These are phyloP conservation scores for Podaxis mareebaensis DNA, from an alignment of 768 basidiomycete species.

Conservation along the genomic window DNA sequence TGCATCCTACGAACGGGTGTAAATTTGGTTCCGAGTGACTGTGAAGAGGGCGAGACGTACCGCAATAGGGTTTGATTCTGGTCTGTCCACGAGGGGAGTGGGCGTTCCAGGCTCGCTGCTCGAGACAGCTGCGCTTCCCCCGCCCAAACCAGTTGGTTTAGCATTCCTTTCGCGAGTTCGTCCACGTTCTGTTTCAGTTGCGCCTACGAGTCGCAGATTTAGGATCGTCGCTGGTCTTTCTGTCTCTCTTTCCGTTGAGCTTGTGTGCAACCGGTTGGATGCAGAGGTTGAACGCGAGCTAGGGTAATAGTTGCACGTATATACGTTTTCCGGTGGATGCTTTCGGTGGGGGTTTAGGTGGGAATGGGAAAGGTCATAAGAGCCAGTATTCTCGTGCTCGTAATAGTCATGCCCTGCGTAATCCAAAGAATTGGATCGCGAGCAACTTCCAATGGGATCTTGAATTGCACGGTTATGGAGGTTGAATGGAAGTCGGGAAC, in stretches of 20 bases:
- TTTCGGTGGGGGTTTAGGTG: conserved; percentile 9
- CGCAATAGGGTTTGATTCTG: neutral
- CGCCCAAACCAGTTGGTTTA: conserved; percentile 8
- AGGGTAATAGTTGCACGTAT: conserved; percentile 1
- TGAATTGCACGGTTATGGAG: conserved; percentile 42
- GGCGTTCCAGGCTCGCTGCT: neutral
- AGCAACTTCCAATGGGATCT: conserved; percentile 24
- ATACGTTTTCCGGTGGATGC: conserved; percentile 8
- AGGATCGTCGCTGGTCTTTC: conserved; percentile 28
- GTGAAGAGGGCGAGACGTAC: neutral
- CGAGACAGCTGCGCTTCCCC: conserved; percentile 12
- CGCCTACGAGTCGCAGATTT: conserved; percentile 32
- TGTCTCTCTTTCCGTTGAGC: conserved; percentile 19
- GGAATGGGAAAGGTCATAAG: neutral
- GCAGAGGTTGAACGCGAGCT: conserved; percentile 5
- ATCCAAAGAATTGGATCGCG: conserved; percentile 26
- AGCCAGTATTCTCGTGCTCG: conserved; percentile 11
- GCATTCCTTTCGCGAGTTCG: conserved; percentile 20
- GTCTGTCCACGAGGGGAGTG: neutral
- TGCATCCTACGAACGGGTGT: neutral
- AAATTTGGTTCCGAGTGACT: neutral
- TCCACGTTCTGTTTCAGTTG: conserved; percentile 20
- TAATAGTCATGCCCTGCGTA: conserved; percentile 15
- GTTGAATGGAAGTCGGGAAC: conserved; percentile 61
- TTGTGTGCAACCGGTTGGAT: conserved; percentile 7